phyloP scores from a whole-genome alignment of 2,329 filamentous ascomycete genomes.

The Paracoccidioides brasiliensis region DNA sequence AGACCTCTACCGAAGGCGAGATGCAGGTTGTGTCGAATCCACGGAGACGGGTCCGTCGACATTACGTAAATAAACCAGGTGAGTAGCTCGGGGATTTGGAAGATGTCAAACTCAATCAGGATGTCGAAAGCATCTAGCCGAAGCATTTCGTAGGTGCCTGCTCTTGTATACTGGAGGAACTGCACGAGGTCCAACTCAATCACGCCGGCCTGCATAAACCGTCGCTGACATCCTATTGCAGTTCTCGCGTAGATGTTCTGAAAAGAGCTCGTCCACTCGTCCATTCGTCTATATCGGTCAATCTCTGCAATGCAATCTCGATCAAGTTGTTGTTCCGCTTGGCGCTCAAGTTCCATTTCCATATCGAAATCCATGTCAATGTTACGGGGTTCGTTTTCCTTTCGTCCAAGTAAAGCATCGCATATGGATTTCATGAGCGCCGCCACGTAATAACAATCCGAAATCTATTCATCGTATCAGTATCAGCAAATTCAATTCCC shows the following conservation, averaged over 20 bases:
- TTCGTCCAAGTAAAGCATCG: conserved; percentile 38
- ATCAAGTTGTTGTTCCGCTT: conserved; percentile 43
- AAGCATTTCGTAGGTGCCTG: conserved; percentile 47
- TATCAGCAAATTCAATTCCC: neutral
- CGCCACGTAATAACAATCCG: conserved; percentile 80
- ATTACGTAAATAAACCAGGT: conserved; percentile 45
- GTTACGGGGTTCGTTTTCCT: conserved; percentile 25
- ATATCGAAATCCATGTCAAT: conserved; percentile 35
- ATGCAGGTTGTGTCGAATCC: conserved; percentile 42
- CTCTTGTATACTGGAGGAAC: conserved; percentile 48
- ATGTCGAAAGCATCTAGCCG: conserved; percentile 47
- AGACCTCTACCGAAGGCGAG: conserved; percentile 42
- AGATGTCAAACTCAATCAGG: conserved; percentile 43
- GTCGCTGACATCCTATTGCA: conserved; percentile 46
- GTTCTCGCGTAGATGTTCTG: conserved; percentile 52
- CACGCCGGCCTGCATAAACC: conserved; percentile 41
- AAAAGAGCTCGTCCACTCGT: conserved; percentile 54
- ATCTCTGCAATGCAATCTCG: conserved; percentile 47
- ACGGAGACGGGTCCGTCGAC: conserved; percentile 44
- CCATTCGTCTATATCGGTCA: conserved; percentile 49
- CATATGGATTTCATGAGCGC: conserved; percentile 56
- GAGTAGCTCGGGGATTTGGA: conserved; percentile 39
- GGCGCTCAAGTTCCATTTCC: conserved; percentile 36
- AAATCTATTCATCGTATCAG: conserved; percentile 42
- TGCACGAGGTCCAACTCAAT: conserved; percentile 42